phyloP scores from a whole-genome alignment of 352 stramenopile species.

The Phytopythium ostracodes region DNA sequence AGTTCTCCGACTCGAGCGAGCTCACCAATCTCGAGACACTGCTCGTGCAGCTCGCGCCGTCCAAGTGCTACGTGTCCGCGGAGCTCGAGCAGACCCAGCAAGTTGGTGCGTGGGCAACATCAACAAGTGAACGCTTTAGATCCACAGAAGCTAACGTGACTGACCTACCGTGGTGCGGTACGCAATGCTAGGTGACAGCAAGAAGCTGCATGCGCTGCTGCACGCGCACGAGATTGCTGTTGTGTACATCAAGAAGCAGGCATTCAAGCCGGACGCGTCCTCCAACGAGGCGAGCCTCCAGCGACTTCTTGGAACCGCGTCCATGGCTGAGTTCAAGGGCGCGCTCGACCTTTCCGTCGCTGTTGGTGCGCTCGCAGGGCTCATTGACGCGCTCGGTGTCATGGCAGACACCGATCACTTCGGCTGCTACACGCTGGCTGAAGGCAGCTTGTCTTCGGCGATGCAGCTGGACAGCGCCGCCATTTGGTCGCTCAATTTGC shows the following conservation, averaged over 20 bases:
- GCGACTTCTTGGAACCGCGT: conserved; percentile 47
- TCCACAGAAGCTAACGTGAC: neutral
- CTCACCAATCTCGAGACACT: conserved; percentile 82
- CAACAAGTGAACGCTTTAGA: too few species aligned
- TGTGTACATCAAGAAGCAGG: conserved; percentile 70
- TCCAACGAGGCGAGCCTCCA: conserved; percentile 62
- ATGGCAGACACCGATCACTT: conserved; percentile 69
- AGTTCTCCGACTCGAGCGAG: conserved; percentile 83
- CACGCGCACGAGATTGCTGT: conserved; percentile 52
- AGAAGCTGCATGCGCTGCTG: conserved; percentile 77
- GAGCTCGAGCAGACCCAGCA: conserved; percentile 54
- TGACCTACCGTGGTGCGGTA: neutral
- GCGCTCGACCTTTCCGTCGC: conserved; percentile 66
- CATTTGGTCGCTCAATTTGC: conserved; percentile 90
- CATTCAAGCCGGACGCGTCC: conserved; percentile 34
- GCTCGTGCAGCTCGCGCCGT: conserved; percentile 72
- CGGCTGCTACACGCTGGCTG: conserved; percentile 60
- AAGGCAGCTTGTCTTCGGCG: conserved; percentile 72
- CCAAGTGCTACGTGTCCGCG: conserved; percentile 63
- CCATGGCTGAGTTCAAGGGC: conserved; percentile 58
- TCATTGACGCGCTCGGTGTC: conserved; percentile 64
- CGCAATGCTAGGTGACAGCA: conserved; percentile 46
- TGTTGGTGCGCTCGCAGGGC: conserved; percentile 57
- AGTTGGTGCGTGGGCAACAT: conserved; percentile 21
- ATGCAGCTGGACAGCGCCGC: conserved; percentile 93